Base-by-base conservation (phyloP, 202 grass and related monocot genomes). In the Alloteropsis angusta region DNA sequence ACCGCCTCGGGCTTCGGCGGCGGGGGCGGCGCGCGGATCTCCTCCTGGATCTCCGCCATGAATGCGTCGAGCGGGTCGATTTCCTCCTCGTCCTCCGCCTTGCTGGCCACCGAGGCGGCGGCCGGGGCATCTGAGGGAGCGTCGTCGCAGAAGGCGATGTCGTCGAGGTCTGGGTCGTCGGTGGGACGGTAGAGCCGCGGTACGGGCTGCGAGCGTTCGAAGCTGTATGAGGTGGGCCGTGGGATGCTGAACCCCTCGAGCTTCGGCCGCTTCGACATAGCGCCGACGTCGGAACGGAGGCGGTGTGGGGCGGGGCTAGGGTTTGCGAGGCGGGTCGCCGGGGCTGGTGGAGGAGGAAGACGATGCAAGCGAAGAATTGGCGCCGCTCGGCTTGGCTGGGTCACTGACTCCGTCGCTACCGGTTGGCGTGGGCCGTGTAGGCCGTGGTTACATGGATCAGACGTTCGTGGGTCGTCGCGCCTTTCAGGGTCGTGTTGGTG, bases 31-130 rank as follows among this genome's bases (percentile, higher is more conserved):
- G 85, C 92, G 36, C 84, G 84, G 86, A 98, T 95, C 84, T 98
- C 85, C 68, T 98, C 87, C 42, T 92, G 85, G 80, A 98, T 98
- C 46, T 87, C 92, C 22, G 89, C 95, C 95, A 98, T 98, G 84
- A 98, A 98, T 10, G 92, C 95, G 65, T 98, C 95, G 25, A 94
- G 89, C 15, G 95, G 89, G 46, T 98, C 95, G 78, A 98, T 84
- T 72, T 98, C 94, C 2, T 73, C 88, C 13, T 80, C 94, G 4
- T 57, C 83, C 25, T 57, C 35, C 62, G 32, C 71, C 10, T 43
- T 72, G 6, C 38, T 78, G 6, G 18, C 78, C 21, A 10, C 60
- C 1, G 30, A 25, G 5, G 72, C n/a, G 28, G 79, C 55, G 0
- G 68, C 36, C 13, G 76, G 48, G 49, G 78, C 79, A n/a, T 39